Base-by-base conservation (phyloP, 2,329 filamentous ascomycete species). In the Aaosphaeria pasadenensis region DNA sequence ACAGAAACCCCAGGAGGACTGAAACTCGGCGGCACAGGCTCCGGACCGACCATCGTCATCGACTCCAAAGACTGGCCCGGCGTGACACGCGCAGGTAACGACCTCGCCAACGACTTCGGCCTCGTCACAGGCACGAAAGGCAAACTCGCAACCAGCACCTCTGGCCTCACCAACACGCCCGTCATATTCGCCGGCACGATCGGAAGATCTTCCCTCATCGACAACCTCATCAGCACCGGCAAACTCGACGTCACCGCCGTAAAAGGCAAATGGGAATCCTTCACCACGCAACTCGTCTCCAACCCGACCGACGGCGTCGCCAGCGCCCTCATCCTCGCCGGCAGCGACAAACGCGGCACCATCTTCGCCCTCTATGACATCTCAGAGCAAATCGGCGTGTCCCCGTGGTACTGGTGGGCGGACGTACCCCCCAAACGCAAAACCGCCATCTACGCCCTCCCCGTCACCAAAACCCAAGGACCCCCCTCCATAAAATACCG, bases 311-410 rank as follows among this genome's bases (percentile, higher is more conserved):
- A 75, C 0, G 82, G 79, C 9, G 75, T 82, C 11, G 55, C 74
- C 0, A 73, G 71, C 43, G 84, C 84, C 1, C 71, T 88, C 7
- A 79, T 88, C 0, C 80, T 89, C 57, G 83, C 79, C 6, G 85
- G 69, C 6, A 84, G 80, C 54, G 84, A 88, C 60, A 80, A 80
- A 47, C 73, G 84, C 49, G 83, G 82, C 4, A 81, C 82, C 2
- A 86, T 88, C 45, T 89, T 77, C 56, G 86, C 85, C 4, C 69
- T 87, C 9, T 88, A 88, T 67, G 83, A 84, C 49, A 69, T 88
- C 43, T 85, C 81, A 31, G 84, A 88, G 65, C 84, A 88, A 62
- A 87, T 87, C 46, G 85, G 85, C 4, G 83, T 88, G 4, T 84
- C 80, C 39, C 84, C 83, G 52, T 86, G 82, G 81, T 82, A 86